A percentile compares a stretch with the other conserved stretches of the same genome.
Evolutionary conservation across 306 rosid genomes (phyloP).

Genomic region (Pyrus pyrifolia): DNA sequence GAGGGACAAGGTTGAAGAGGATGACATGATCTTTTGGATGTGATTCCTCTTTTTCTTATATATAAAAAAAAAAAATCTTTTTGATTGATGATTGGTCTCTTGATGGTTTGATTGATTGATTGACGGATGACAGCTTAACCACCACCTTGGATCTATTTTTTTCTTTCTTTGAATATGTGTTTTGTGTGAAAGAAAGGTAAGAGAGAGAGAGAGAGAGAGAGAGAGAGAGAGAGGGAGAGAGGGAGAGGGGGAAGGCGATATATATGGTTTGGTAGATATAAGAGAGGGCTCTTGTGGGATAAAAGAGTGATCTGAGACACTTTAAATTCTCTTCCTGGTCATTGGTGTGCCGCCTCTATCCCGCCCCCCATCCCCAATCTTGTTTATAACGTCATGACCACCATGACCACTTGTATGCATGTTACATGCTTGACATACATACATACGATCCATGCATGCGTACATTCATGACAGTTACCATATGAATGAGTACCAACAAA

Average conservation of each 20-base stretch:
- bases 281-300: conserved; percentile 1
- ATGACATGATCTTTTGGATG: conserved; percentile 53
- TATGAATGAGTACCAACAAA: background rate
- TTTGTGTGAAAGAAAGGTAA: conserved; percentile 50
- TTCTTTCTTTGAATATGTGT: conserved; percentile 45
- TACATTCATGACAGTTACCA: background rate
- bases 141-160: conserved; percentile 94
- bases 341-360: background rate
- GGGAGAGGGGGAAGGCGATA: background rate
- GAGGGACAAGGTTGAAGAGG: conserved; percentile 51
- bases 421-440: background rate
- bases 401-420: background rate
- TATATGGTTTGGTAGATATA: conserved; percentile 44
- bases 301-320: background rate
- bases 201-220: conserved; percentile 17
- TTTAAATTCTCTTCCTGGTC: background rate
- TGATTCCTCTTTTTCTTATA: conserved; percentile 25
- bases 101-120: conserved; percentile 59
- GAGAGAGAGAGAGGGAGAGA: background rate
- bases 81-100: conserved; percentile 86
- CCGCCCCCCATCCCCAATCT: background rate
- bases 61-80: background rate
- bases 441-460: background rate
- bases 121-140: conserved; percentile 91
- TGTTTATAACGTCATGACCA: conserved; percentile 21